Percentiles rank a stretch among this genome's conserved stretches.
These are phyloP conservation scores for Hortiboletus campestris DNA, from an alignment of 768 basidiomycete species.

Conservation along the genomic window DNA sequence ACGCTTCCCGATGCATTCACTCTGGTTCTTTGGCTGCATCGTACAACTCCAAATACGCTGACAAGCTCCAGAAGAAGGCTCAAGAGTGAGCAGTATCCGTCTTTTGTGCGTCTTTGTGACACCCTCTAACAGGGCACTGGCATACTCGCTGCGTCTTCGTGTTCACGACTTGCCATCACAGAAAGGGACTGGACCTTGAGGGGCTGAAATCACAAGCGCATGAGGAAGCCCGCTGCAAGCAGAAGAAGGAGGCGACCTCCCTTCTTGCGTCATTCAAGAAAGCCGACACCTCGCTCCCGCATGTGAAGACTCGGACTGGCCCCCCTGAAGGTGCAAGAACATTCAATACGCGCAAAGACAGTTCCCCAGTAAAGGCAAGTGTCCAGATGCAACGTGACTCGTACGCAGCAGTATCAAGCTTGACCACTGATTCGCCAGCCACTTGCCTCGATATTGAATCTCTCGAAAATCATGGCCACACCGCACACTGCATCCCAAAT, in stretches of 20 bases:
- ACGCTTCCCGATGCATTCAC: constrained; percentile 15
- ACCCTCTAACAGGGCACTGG: constrained; percentile 17
- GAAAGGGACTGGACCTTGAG: constrained; percentile 43
- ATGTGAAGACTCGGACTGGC: constrained; percentile 5
- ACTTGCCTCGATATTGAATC: constrained; percentile 75
- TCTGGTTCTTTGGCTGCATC: not conserved
- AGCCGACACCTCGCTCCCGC: constrained; percentile 5
- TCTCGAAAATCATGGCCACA: constrained; percentile 61
- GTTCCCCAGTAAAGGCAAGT: constrained; percentile 64
- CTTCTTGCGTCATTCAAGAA: constrained; percentile 16
- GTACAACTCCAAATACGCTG: constrained; percentile 58
- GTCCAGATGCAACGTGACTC: not conserved
- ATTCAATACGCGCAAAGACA: constrained; percentile 49
- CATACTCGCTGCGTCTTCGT: not conserved
- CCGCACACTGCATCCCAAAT: constrained; percentile 75
- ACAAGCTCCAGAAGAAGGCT: constrained; percentile 63
- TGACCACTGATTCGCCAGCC: constrained; percentile 50
- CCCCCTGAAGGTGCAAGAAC: constrained; percentile 1
- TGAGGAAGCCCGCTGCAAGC: constrained; percentile 34
- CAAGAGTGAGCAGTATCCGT: constrained; percentile 51
- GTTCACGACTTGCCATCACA: constrained; percentile 21
- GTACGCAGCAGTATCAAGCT: not conserved
- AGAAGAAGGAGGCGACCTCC: constrained; percentile 18
- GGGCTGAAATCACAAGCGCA: constrained; percentile 33
- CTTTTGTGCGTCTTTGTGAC: constrained; percentile 7